phyloP scores from a whole-genome alignment of 2,329 filamentous ascomycete genomes.

The Fusarium agapanthi region DNA sequence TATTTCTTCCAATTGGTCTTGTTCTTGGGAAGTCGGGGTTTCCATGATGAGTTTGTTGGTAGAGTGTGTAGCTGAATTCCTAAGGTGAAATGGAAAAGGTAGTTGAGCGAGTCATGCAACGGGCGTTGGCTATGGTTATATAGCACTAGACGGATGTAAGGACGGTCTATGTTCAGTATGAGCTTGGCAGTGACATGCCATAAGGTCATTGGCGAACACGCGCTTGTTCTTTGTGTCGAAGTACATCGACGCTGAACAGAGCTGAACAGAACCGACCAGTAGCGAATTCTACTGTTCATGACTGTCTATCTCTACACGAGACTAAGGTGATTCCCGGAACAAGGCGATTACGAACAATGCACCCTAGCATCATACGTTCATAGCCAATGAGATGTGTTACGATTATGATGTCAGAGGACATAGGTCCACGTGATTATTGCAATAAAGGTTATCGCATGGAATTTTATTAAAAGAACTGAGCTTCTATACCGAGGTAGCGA shows the following conservation, averaged over 20 bases:
- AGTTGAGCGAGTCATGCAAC: fast-evolving
- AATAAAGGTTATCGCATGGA: neutral
- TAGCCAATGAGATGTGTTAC: neutral
- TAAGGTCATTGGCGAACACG: neutral
- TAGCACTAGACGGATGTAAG: neutral
- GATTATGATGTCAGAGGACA: neutral
- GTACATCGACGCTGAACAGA: neutral
- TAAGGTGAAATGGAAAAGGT: neutral
- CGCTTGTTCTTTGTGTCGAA: neutral
- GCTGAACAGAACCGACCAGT: neutral
- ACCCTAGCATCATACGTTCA: neutral
- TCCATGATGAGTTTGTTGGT: neutral
- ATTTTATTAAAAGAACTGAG: neutral
- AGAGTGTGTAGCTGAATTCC: fast-evolving
- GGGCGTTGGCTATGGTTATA: neutral
- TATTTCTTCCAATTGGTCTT: neutral
- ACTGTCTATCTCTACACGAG: fast-evolving
- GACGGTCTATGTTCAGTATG: too few relatives aligned
- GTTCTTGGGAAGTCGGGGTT: neutral
- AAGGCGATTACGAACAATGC: fast-evolving
- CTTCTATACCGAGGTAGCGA: neutral
- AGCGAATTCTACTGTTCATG: fast-evolving
- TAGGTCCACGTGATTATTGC: fast-evolving
- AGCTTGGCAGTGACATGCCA: neutral
- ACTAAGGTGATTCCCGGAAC: fast-evolving